Evolutionary conservation across 768 basidiomycete genomes (phyloP).

Genomic region (Favolaschia claudopus): DNA sequence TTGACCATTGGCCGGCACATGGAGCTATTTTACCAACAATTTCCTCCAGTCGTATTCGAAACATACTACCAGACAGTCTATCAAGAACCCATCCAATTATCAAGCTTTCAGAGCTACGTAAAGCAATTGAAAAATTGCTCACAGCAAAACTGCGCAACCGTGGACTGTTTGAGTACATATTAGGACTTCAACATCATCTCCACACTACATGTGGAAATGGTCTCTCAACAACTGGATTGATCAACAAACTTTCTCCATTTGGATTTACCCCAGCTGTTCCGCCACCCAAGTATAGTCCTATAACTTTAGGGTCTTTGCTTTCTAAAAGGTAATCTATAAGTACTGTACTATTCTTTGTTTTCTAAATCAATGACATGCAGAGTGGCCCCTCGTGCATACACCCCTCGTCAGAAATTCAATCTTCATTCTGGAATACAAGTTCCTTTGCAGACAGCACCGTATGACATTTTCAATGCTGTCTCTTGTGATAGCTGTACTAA

Average conservation of each 20-base stretch:
- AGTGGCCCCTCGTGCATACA: no score
- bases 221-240: no score
- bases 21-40: background rate
- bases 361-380: no score
- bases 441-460: no score
- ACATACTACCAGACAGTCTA: background rate
- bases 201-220: background rate
- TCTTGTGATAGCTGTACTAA: no score
- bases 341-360: no score
- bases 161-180: background rate
- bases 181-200: background rate
- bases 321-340: background rate
- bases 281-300: background rate
- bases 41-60: no score
- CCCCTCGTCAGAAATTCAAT: no score
- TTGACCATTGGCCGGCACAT: slow-evolving; percentile 1
- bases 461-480: no score
- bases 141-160: slow-evolving; percentile 2
- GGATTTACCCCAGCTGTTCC: background rate
- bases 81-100: background rate
- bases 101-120: background rate
- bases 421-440: no score
- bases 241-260: background rate
- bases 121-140: background rate
- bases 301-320: slow-evolving; percentile 1